phyloP scores from a whole-genome alignment of 1,284 basidiomycete species.

The Spongispora temasekensis region DNA sequence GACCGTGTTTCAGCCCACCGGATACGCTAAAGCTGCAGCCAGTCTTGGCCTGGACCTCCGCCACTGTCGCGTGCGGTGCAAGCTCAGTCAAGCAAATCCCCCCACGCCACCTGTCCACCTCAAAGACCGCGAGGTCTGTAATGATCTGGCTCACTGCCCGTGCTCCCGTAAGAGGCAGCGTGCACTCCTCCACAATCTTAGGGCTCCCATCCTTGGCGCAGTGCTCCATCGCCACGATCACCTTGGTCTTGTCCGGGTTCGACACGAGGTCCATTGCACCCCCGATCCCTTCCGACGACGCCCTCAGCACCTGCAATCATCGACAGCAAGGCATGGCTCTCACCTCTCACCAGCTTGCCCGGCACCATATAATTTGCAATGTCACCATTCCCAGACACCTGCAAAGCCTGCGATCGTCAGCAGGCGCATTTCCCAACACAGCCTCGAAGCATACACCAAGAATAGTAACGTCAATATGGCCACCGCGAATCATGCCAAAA shows the following conservation, averaged over 20 bases:
- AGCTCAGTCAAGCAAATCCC: slow-evolving; percentile 77
- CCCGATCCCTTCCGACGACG: slow-evolving; percentile 67
- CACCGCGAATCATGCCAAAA: slow-evolving; percentile 93
- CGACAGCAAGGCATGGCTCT: slow-evolving; percentile 8
- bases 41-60: slow-evolving; percentile 84
- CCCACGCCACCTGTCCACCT: slow-evolving; percentile 75
- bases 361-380: slow-evolving; percentile 98
- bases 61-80: slow-evolving; percentile 76
- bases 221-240: slow-evolving; percentile 87
- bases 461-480: slow-evolving; percentile 92
- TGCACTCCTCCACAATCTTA: slow-evolving; percentile 83
- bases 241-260: slow-evolving; percentile 86
- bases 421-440: slow-evolving; percentile 13
- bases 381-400: slow-evolving; percentile 89
- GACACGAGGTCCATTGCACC: slow-evolving; percentile 95
- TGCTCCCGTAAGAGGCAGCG: slow-evolving; percentile 83
- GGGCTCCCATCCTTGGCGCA: slow-evolving; percentile 83
- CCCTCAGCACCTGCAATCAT: not conserved
- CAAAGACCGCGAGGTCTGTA: slow-evolving; percentile 89
- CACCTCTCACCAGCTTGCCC: slow-evolving; percentile 83
- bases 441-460: slow-evolving; percentile 54
- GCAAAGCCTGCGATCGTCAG: slow-evolving; percentile 71
- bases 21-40: slow-evolving; percentile 70
- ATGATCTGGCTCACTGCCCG: slow-evolving; percentile 86
- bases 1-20: slow-evolving; percentile 39